Conservation (phyloP, 2,329 filamentous ascomycete species). For the Venturia aucupariae region DNA sequence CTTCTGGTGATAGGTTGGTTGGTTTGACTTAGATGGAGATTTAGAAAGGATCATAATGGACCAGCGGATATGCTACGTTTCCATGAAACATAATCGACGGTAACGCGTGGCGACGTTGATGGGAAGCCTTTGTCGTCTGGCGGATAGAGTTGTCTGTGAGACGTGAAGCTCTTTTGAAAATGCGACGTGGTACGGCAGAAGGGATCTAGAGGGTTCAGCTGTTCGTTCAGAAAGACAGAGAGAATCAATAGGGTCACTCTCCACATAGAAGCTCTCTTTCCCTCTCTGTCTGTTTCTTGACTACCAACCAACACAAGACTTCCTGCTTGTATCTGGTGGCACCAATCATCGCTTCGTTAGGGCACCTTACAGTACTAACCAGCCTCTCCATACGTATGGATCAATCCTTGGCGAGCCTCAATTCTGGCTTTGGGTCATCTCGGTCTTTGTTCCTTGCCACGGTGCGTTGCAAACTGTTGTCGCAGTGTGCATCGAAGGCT, state of each 20-base stretch:
- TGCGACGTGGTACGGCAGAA: too few relatives aligned
- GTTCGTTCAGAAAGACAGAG: too few relatives aligned
- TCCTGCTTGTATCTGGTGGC: too few relatives aligned
- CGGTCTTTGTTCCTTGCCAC: background rate
- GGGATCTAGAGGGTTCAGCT: too few relatives aligned
- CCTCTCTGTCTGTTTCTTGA: too few relatives aligned
- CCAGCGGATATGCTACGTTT: background rate
- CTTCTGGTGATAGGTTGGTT: too few relatives aligned
- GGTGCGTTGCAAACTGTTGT: background rate
- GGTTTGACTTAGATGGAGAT: too few relatives aligned
- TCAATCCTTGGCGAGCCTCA: background rate
- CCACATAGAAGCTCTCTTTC: too few relatives aligned
- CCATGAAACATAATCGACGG: background rate
- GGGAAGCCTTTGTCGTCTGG: background rate
- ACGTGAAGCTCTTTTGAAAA: too few relatives aligned
- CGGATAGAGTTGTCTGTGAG: background rate
- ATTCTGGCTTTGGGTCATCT: background rate
- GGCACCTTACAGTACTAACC: background rate
- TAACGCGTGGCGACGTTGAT: background rate
- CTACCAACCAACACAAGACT: too few relatives aligned
- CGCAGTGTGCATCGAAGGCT: background rate
- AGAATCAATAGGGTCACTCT: too few relatives aligned
- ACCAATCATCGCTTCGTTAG: background rate
- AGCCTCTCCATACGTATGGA: background rate
- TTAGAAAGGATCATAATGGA: background rate